Evolutionary conservation across 495 filamentous ascomycete species (phyloP), one percentile per base, ranked within the genome.

Genomic region (Hapsidospora chrysogenum): DNA sequence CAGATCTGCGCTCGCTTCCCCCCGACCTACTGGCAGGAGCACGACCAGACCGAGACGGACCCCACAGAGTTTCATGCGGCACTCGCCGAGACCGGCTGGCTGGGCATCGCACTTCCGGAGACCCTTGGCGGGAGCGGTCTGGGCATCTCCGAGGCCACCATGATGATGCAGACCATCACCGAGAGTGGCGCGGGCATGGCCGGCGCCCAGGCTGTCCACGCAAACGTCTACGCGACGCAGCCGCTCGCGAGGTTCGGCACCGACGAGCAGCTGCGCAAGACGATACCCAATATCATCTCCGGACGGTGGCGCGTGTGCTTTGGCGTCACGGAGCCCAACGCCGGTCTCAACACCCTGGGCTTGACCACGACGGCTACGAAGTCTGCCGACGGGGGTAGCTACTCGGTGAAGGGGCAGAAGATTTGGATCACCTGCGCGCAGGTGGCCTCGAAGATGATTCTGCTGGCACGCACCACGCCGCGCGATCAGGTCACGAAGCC

Each of bases 381-480:
- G 47, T n/a, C n/a, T n/a, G 53, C 52, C 9, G 39, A 59, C 14
- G 60, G 62, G 2, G 64, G 70, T 17, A 54, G 51, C 14, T 85
- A 81, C 54, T 57, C 51, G 0, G 61, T 87, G 10, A 63, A 68
- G 0, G 80, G 80, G 0, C 80, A 84, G 49, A 85, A 85, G 60
- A 84, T 84, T 41, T 83, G 80, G 80, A 85, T 85, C 27, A 76
- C 79, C 2, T 81, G 68, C 37, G 81, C 80, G 3, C 78, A 85
- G 49, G 75, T 83, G 5, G 80, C 80, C 1, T 58, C 60, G 4
- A 80, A 78, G 45, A 85, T 85, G 80, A 72, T 85, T 5, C 59
- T 85, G 2, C 62, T 89, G 0, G 80, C 81, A 9, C 69, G 81
- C 9, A 85, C 80, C 0, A 78, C 74, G 3, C 69, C 78, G 0